Base-by-base conservation (phyloP, 2,329 filamentous ascomycete species). In the Pseudogymnoascus pannorum region DNA sequence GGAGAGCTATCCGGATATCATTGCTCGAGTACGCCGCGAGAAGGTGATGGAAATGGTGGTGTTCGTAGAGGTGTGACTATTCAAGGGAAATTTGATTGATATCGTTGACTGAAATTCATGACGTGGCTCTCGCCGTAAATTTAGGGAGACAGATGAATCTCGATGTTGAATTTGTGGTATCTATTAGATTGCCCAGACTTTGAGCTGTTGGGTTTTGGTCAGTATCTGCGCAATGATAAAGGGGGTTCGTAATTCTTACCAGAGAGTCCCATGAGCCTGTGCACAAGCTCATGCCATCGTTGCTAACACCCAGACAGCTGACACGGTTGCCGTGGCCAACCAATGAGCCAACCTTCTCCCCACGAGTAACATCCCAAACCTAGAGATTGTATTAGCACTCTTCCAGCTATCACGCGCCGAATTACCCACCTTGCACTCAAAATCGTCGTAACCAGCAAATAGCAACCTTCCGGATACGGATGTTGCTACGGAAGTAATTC, bases 251-350 rank as follows among this genome's bases (percentile, higher is more conserved):
- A 60, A 67, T 61, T 83, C 91, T 79, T 84, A 97, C 94, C 82
- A 96, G 84, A 72, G 94, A 97, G 79, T 99, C 94, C 94, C 94
- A 99, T 69, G 94, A 99, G 76, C 94, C 94, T 72, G 94, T 99
- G 85, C 94, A 97, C 79, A 99, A 82, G 81, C 93, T 97, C 80
- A 97, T 96, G 66, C 93, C 94, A 74, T 99, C 94, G 76, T 97
- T 97, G 82, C 93, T 97, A 70, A 99, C 94, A 68, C 94, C 94
- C 73, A 99, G 80, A 78, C 94, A 99, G 84, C 93, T 97, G 74
- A 99, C 94, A 68, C 94, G 89, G 81, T 99, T 99, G 78, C 97
- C 93, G 76, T 99, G 94, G 70, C 94, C 94, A 71, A 95, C 93
- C 63, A 99, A 83, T 61, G 92, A 96, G 73, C 94, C 94, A 67